Conservation (phyloP, 495 filamentous ascomycete species). For the Trichoderma virens region DNA sequence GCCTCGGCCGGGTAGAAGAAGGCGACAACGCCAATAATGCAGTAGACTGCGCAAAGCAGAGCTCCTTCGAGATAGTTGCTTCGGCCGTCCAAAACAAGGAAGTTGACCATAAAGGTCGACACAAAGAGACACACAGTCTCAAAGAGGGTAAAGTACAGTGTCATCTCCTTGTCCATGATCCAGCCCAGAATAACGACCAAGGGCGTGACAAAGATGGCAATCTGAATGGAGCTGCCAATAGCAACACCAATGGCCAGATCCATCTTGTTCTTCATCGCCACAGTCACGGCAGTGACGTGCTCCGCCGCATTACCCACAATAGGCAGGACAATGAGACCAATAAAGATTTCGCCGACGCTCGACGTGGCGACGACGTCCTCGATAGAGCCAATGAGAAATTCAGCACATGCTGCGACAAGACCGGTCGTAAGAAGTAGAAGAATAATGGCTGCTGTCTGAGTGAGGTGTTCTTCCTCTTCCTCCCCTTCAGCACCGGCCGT, state of each 20-base stretch:
- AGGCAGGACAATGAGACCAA: slow-evolving; percentile 81
- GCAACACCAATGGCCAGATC: slow-evolving; percentile 88
- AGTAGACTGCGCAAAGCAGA: slow-evolving; percentile 72
- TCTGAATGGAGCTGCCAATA: slow-evolving; percentile 81
- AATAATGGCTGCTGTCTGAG: slow-evolving; percentile 64
- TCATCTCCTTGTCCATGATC: slow-evolving; percentile 76
- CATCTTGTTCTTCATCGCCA: slow-evolving; percentile 94
- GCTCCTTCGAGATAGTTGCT: slow-evolving; percentile 87
- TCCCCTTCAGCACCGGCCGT: slow-evolving; percentile 22
- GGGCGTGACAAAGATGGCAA: slow-evolving; percentile 84
- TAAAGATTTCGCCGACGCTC: slow-evolving; percentile 66
- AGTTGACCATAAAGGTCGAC: slow-evolving; percentile 83
- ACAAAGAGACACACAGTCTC: slow-evolving; percentile 84
- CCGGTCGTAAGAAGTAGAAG: slow-evolving; percentile 69
- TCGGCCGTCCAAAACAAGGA: slow-evolving; percentile 76
- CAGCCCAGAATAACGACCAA: slow-evolving; percentile 85
- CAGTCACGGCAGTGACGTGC: slow-evolving; percentile 82
- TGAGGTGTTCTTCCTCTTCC: slow-evolving; percentile 49
- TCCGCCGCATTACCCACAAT: slow-evolving; percentile 91
- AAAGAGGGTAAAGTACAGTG: slow-evolving; percentile 84
- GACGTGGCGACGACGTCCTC: slow-evolving; percentile 57
- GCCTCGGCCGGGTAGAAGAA: slow-evolving; percentile 54
- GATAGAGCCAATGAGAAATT: slow-evolving; percentile 80
- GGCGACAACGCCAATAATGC: slow-evolving; percentile 64
- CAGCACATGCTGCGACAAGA: slow-evolving; percentile 78